Base-by-base conservation (phyloP, 345 rosid species). In the Sisymbrium altissimum region DNA sequence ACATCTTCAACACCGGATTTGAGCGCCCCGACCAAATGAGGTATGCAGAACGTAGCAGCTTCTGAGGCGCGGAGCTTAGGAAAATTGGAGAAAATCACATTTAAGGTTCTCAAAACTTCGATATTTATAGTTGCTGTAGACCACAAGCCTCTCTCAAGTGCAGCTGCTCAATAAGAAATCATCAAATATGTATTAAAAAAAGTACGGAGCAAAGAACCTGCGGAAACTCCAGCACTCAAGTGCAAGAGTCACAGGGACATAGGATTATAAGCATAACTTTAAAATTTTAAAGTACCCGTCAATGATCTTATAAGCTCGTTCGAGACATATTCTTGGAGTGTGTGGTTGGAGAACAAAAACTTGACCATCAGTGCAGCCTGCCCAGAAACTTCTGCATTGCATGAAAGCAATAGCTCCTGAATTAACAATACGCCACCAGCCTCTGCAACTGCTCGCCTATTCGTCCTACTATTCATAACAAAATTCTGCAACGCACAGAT, bases 401-500 rank as follows among this genome's bases (percentile, higher is more conserved):
- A 76, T 67, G 98, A 90, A 70, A 85, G 74, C 25, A 93, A 69
- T 19, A 93, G 81, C 72, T 93, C 97, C 81, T 88, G 93, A 66
- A 90, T 83, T 56, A 93, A 85, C 79, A 86, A 85, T 74, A 93
- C 82, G 60, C 97, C 98, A 66, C 98, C 98, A 23, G 97, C 97
- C 84, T 93, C 97, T 49, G 98, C 98, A 71, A 93, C 96, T 32
- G 98, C 98, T 80, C 96, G 77, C 73, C 93, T 82, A 68, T 93
- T 93, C 17, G 97, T 86, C 78, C 98, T 81, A 74, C 98, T 90
- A 79, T 81, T 85, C 93, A 90, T 79, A 54, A 93, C 96, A 84
- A 93, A 88, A 74, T 90, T 93, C 84, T 93, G 98, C 86, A 93
- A 65, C 21, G 97, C 98, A 80, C 98, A 93, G 66, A 89, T 79